A percentile compares a stretch with the other conserved stretches of the same genome.
These are phyloP conservation scores for Acrodontium crateriforme DNA, from an alignment of 2,329 filamentous ascomycete species.

Conservation along the genomic window DNA sequence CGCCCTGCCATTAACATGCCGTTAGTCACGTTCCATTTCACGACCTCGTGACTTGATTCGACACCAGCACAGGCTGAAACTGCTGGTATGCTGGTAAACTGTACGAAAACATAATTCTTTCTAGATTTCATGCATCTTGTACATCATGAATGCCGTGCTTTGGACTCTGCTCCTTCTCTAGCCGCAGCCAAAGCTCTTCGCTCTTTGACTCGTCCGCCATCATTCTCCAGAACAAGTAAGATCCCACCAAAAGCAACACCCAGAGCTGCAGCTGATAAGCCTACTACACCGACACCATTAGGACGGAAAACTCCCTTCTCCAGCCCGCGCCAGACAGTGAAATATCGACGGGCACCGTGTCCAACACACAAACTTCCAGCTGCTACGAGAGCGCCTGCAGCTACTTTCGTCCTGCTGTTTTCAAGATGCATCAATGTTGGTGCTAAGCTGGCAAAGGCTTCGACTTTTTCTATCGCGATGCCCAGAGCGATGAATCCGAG, in stretches of 20 bases:
- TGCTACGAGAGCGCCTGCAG: conserved; percentile 27
- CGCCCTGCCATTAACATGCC: too few species aligned
- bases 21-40: too few species aligned
- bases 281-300: conserved; percentile 17
- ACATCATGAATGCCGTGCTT: too few species aligned
- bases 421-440: conserved; percentile 17
- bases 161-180: too few species aligned
- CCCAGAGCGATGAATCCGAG: conserved; percentile 40
- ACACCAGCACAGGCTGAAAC: too few species aligned
- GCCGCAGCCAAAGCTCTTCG: neutral
- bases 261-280: conserved; percentile 18
- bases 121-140: too few species aligned
- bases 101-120: too few species aligned
- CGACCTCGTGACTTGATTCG: too few species aligned
- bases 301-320: conserved; percentile 31
- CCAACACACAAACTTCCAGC: conserved; percentile 33
- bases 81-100: too few species aligned
- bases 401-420: conserved; percentile 19
- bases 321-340: conserved; percentile 28
- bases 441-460: conserved; percentile 21
- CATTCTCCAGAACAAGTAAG: conserved; percentile 16
- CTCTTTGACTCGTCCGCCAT: conserved; percentile 6
- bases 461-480: conserved; percentile 37
- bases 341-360: conserved; percentile 36
- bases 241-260: conserved; percentile 19